These are phyloP conservation scores for Mycena floridula DNA, from an alignment of 768 basidiomycete species.

Conservation along the genomic window DNA sequence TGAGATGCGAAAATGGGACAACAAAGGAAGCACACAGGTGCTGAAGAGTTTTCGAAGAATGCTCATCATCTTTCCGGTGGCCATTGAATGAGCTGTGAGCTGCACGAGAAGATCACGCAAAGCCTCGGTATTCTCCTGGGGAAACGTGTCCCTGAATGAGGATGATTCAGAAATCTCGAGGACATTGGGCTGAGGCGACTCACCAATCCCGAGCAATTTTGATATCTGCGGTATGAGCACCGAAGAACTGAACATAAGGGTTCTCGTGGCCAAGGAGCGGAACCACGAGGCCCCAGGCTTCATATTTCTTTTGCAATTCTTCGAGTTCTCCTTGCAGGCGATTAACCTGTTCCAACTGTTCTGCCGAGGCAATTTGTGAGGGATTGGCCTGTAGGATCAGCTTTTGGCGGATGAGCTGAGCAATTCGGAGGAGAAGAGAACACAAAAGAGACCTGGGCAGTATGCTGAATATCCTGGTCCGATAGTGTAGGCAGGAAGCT, in stretches of 20 bases:
- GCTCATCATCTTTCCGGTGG: conserved; percentile 53
- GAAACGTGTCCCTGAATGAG: conserved; percentile 71
- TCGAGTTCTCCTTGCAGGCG: conserved; percentile 67
- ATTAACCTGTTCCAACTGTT: conserved; percentile 50
- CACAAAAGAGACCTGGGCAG: not conserved
- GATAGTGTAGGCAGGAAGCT: not conserved
- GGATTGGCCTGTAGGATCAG: not conserved
- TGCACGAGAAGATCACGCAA: conserved; percentile 67
- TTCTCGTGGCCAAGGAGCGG: conserved; percentile 69
- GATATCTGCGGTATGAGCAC: conserved; percentile 89
- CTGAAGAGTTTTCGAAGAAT: conserved; percentile 85
- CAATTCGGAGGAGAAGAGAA: not conserved
- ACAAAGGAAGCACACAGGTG: conserved; percentile 52
- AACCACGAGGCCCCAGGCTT: conserved; percentile 81
- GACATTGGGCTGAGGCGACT: conserved; percentile 14
- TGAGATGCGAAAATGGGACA: conserved; percentile 4
- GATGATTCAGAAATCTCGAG: not conserved
- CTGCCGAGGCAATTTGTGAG: no score
- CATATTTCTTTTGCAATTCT: conserved; percentile 67
- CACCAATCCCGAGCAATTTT: conserved; percentile 94
- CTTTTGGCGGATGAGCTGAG: not conserved
- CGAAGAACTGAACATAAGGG: conserved; percentile 88
- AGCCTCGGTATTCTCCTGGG: conserved; percentile 46
- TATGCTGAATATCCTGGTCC: not conserved
- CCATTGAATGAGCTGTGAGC: conserved; percentile 60